phyloP scores from a whole-genome alignment of 2,329 filamentous ascomycete genomes.

The Aureobasidium leucospermi region DNA sequence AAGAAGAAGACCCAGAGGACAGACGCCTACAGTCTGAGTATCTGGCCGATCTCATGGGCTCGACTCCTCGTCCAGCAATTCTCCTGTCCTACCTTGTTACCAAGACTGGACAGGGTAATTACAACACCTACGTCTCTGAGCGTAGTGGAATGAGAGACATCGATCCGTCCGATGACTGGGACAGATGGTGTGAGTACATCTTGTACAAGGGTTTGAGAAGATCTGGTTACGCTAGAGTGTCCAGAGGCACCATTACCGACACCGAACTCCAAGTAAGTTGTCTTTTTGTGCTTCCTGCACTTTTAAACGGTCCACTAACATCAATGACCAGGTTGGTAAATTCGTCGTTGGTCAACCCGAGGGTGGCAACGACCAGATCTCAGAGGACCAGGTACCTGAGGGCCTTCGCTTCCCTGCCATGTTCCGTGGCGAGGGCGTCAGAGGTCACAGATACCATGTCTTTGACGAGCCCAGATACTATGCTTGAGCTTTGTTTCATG shows the following conservation, averaged over 20 bases:
- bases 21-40: slow-evolving; percentile 80
- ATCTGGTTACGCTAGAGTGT: slow-evolving; percentile 83
- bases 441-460: slow-evolving; percentile 89
- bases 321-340: slow-evolving; percentile 60
- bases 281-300: slow-evolving; percentile 11
- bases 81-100: slow-evolving; percentile 89
- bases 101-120: slow-evolving; percentile 84
- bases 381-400: slow-evolving; percentile 66
- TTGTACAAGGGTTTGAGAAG: slow-evolving; percentile 83
- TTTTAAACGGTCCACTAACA: neutral
- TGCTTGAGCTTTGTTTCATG: slow-evolving; percentile 16
- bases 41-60: slow-evolving; percentile 79
- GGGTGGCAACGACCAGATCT: slow-evolving; percentile 57
- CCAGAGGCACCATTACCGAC: slow-evolving; percentile 85
- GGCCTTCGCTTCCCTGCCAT: slow-evolving; percentile 76
- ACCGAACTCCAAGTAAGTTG: slow-evolving; percentile 77
- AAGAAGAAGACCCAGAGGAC: slow-evolving; percentile 93
- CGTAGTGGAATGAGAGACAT: slow-evolving; percentile 91
- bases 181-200: slow-evolving; percentile 98
- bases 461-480: slow-evolving; percentile 81
- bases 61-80: slow-evolving; percentile 69
- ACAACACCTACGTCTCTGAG: slow-evolving; percentile 88
- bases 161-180: slow-evolving; percentile 87
- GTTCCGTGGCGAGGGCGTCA: slow-evolving; percentile 78
- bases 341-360: slow-evolving; percentile 73